A percentile compares a stretch with the other conserved stretches of the same genome.
These are phyloP conservation scores for Melampsora allii-populina DNA, from an alignment of 1,284 basidiomycete genomes.

Conservation along the genomic window DNA sequence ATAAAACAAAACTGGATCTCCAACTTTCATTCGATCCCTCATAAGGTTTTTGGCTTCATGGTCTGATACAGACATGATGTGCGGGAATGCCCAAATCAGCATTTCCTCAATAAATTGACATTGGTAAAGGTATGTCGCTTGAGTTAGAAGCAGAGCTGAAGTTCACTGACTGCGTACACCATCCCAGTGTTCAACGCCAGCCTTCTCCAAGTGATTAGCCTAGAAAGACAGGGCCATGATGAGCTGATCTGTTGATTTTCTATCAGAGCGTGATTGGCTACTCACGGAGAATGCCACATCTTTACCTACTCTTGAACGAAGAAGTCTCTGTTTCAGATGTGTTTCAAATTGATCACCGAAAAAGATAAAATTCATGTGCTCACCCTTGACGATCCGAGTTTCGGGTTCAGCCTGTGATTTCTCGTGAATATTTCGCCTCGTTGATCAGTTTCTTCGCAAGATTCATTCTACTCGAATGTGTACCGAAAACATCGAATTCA, in stretches of 20 bases:
- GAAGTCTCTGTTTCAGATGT: no score
- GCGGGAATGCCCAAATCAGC: background rate
- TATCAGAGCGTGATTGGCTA: background rate
- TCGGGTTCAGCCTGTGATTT: conserved; percentile 25
- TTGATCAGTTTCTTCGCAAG: no score
- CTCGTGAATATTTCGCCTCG: no score
- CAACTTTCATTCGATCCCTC: conserved; percentile 76
- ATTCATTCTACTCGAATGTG: no score
- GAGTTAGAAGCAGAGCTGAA: background rate
- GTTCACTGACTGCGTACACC: conserved; percentile 17
- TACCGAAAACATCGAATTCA: no score
- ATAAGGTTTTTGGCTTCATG: conserved; percentile 88
- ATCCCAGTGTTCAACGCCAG: conserved; percentile 22
- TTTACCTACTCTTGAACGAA: conserved; percentile 2
- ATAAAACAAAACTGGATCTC: conserved; percentile 71
- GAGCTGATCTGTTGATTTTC: background rate
- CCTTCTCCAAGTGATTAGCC: conserved; percentile 6
- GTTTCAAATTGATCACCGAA: background rate
- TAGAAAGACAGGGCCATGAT: background rate
- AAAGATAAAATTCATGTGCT: background rate
- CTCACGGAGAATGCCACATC: conserved; percentile 31
- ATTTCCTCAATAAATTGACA: background rate
- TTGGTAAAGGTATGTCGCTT: background rate
- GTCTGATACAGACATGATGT: conserved; percentile 50
- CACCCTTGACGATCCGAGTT: conserved; percentile 27